phyloP scores from a whole-genome alignment of 495 filamentous ascomycete genomes.

The Daldinia grandis region DNA sequence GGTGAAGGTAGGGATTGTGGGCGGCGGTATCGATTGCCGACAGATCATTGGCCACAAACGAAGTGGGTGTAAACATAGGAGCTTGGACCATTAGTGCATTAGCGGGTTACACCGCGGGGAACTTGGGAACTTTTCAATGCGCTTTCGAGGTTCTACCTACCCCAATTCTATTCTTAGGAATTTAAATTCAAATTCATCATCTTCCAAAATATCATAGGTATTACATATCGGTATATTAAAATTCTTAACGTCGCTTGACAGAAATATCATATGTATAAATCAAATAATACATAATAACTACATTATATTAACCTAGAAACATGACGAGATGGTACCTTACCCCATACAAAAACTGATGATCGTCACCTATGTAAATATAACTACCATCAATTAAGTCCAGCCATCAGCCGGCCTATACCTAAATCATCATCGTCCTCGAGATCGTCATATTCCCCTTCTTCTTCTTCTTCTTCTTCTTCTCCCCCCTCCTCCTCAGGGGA shows the following conservation, averaged over 20 bases:
- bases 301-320: neutral
- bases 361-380: too few relatives aligned
- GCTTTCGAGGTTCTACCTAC: neutral
- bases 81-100: slow-evolving; percentile 34
- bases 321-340: neutral
- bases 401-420: slow-evolving; percentile 11
- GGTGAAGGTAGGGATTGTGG: slow-evolving; percentile 31
- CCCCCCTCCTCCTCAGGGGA: slow-evolving; percentile 9
- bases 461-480: slow-evolving; percentile 6
- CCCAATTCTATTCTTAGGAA: neutral
- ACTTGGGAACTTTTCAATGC: slow-evolving; percentile 2
- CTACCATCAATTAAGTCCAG: neutral
- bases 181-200: too few relatives aligned
- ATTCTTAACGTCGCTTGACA: neutral
- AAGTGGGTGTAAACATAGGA: slow-evolving; percentile 38
- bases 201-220: too few relatives aligned
- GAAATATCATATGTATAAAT: neutral
- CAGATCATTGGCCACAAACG: slow-evolving; percentile 29
- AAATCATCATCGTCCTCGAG: slow-evolving; percentile 17
- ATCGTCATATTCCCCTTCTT: slow-evolving; percentile 8
- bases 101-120: slow-evolving; percentile 8
- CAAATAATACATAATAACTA: too few relatives aligned
- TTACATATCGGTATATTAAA: neutral
- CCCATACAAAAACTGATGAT: too few relatives aligned
- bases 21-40: slow-evolving; percentile 19